Evolutionary conservation across 2,329 filamentous ascomycete genomes (phyloP).

Genomic region (Fusarium sp.): DNA sequence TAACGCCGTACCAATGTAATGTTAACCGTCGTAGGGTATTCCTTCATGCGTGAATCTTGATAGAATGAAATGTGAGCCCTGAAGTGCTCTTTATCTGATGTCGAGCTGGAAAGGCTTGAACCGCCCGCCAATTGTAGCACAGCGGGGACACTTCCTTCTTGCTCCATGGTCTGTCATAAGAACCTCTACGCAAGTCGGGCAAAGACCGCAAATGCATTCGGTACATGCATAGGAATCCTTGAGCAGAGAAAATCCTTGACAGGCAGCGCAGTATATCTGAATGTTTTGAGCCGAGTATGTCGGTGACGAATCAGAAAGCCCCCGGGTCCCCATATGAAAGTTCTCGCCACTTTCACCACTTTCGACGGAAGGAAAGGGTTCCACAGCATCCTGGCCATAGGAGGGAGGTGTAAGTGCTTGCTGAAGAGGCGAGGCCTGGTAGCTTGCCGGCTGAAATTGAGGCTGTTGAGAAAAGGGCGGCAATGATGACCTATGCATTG

Average conservation of each 20-base stretch:
- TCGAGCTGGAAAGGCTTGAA: conserved; percentile 90
- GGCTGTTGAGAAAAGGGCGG: conserved; percentile 69
- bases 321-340: conserved; percentile 75
- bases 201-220: conserved; percentile 94
- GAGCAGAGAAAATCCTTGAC: conserved; percentile 79
- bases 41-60: conserved; percentile 18
- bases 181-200: conserved; percentile 86
- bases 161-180: conserved; percentile 81
- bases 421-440: conserved; percentile 90
- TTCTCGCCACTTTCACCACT: conserved; percentile 77
- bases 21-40: conserved; percentile 27
- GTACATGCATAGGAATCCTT: conserved; percentile 93
- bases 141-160: conserved; percentile 80
- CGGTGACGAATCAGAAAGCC: conserved; percentile 76
- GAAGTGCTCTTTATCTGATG: conserved; percentile 67
- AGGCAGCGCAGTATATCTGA: conserved; percentile 93
- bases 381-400: conserved; percentile 72
- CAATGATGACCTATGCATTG: conserved; percentile 70
- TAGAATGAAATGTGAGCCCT: conserved; percentile 34
- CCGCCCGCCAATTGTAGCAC: conserved; percentile 79
- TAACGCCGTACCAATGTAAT: conserved; percentile 45
- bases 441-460: conserved; percentile 72
- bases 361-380: conserved; percentile 92
- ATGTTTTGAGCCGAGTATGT: conserved; percentile 79
- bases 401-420: conserved; percentile 88